Evolutionary conservation across 2,329 filamentous ascomycete genomes (phyloP).

Genomic region (Dactylonectria estremocensis): DNA sequence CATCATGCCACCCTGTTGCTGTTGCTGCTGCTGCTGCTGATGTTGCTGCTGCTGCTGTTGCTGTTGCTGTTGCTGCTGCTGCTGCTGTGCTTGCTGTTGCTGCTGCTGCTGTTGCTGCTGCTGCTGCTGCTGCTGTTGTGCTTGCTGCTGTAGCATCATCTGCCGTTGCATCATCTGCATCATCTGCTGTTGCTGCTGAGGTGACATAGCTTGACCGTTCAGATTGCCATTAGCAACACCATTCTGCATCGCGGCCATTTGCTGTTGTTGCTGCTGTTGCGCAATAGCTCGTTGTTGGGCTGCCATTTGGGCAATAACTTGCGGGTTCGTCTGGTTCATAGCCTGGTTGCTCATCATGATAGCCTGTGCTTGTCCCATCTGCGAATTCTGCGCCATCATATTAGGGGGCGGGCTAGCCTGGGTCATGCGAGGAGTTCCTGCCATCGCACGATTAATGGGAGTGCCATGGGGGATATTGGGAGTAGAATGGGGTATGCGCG

Average conservation of each 20-base stretch:
- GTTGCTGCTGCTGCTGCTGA: conserved; percentile 47
- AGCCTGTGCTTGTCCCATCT: conserved; percentile 61
- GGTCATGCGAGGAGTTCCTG: conserved; percentile 73
- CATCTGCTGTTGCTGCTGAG: conserved; percentile 57
- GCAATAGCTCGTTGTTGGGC: conserved; percentile 64
- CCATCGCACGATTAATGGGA: conserved; percentile 68
- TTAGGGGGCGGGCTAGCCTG: conserved; percentile 74
- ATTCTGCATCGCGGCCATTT: conserved; percentile 59
- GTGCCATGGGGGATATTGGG: conserved; percentile 74
- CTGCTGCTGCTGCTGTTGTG: conserved; percentile 50
- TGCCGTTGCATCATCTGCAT: conserved; percentile 58
- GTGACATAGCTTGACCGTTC: conserved; percentile 54
- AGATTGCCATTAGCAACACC: conserved; percentile 55
- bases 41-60: conserved; percentile 52
- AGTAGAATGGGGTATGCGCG: conserved; percentile 73
- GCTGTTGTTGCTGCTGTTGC: conserved; percentile 65
- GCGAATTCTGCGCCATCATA: conserved; percentile 71
- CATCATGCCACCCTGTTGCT: conserved; percentile 58
- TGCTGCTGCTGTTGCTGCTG: conserved; percentile 48
- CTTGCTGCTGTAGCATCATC: conserved; percentile 57
- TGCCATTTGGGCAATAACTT: conserved; percentile 62
- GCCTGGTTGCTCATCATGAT: conserved; percentile 69
- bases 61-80: conserved; percentile 53
- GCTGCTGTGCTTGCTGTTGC: conserved; percentile 46
- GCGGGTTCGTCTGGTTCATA: conserved; percentile 57